Evolutionary conservation across 257 asterid species (phyloP).

Genomic region (Avicennia marina): DNA sequence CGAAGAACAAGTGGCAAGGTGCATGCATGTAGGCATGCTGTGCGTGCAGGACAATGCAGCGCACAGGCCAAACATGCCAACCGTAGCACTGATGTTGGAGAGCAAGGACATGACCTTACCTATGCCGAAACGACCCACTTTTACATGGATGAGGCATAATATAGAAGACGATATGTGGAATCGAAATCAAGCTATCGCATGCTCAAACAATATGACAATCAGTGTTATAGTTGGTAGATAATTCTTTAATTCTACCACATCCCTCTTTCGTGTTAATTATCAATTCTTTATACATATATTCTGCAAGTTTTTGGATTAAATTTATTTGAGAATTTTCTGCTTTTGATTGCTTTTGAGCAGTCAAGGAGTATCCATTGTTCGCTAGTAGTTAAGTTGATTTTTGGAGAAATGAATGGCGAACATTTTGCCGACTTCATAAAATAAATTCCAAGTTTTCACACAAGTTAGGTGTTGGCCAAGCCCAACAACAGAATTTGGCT

Average conservation of each 20-base stretch:
- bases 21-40: conserved; percentile 70
- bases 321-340: too few relatives aligned
- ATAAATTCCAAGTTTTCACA: too few relatives aligned
- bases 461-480: too few relatives aligned
- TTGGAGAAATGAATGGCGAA: too few relatives aligned
- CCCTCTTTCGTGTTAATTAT: too few relatives aligned
- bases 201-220: conserved; percentile 62
- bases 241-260: conserved; percentile 9
- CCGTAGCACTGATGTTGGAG: conserved; percentile 71
- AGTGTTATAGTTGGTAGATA: conserved; percentile 65
- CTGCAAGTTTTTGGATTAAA: too few relatives aligned
- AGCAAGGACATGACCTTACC: conserved; percentile 47
- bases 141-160: conserved; percentile 48
- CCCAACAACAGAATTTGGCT: too few relatives aligned
- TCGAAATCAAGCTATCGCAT: conserved; percentile 36
- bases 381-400: too few relatives aligned
- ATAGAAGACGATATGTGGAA: conserved; percentile 39
- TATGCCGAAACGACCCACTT: conserved; percentile 60
- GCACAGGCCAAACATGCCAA: conserved; percentile 65
- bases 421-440: too few relatives aligned
- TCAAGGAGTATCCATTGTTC: too few relatives aligned
- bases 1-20: conserved; percentile 46
- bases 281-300: too few relatives aligned
- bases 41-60: conserved; percentile 68
- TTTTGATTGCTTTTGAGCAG: too few relatives aligned